phyloP scores from a whole-genome alignment of 805 yeast species.

The Pichia thaimueangensis region DNA sequence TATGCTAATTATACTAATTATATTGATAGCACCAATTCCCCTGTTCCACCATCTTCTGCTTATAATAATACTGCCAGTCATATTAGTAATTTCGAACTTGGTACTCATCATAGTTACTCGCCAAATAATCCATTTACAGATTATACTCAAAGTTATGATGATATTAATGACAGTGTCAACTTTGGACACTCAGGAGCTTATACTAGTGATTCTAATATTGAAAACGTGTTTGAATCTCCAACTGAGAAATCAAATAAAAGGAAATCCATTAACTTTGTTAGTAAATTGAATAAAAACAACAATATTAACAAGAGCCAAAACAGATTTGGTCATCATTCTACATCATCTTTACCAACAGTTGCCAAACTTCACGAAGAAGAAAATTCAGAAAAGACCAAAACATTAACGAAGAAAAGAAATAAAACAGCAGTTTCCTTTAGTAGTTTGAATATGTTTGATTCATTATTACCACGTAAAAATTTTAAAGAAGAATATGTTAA shows the following conservation, averaged over 20 bases:
- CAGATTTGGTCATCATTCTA: conserved; percentile 9
- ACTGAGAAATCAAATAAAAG: conserved; percentile 1
- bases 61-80: too few relatives aligned
- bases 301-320: too few relatives aligned
- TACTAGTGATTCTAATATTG: background rate
- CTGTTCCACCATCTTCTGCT: too few relatives aligned
- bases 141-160: conserved; percentile 12
- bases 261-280: conserved; percentile 11
- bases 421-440: conserved; percentile 20
- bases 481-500: conserved; percentile 10
- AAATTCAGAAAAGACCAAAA: conserved; percentile 18
- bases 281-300: conserved; percentile 5
- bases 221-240: background rate
- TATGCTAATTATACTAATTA: background rate
- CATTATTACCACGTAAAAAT: conserved; percentile 6
- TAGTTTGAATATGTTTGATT: conserved; percentile 11
- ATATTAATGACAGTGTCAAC: background rate
- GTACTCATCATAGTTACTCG: conserved; percentile 2
- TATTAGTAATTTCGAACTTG: too few relatives aligned
- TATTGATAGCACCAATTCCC: too few relatives aligned
- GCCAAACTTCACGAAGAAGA: conserved; percentile 2
- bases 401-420: conserved; percentile 15
- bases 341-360: conserved; percentile 10
- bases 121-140: conserved; percentile 12
- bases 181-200: too few relatives aligned